Evolutionary conservation across 1,284 basidiomycete species (phyloP).

Genomic region (Leccinum pallidistipes): DNA sequence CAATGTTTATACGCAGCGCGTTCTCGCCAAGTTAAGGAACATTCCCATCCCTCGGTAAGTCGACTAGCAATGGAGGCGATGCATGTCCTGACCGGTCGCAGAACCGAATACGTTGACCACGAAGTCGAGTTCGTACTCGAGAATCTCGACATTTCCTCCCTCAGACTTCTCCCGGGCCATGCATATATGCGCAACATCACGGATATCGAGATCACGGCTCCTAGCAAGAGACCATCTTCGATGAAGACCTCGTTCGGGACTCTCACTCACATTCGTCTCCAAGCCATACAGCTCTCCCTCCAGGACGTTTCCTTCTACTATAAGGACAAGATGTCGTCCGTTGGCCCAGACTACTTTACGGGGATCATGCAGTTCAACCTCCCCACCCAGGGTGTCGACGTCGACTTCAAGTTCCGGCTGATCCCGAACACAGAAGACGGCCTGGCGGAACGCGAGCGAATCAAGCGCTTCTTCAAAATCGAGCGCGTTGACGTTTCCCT

Average conservation of each 20-base stretch:
- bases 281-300: slow-evolving; percentile 60
- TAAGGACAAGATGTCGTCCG: slow-evolving; percentile 52
- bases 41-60: slow-evolving; percentile 65
- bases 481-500: slow-evolving; percentile 54
- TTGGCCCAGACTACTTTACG: slow-evolving; percentile 56
- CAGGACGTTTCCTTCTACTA: slow-evolving; percentile 71
- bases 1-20: slow-evolving; percentile 59
- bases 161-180: slow-evolving; percentile 65
- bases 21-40: slow-evolving; percentile 48
- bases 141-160: slow-evolving; percentile 63
- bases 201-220: slow-evolving; percentile 63
- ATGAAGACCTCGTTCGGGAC: slow-evolving; percentile 55
- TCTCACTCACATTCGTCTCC: slow-evolving; percentile 60
- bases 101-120: slow-evolving; percentile 64
- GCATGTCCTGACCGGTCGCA: slow-evolving; percentile 27
- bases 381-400: slow-evolving; percentile 62
- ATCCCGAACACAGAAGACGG: slow-evolving; percentile 51
- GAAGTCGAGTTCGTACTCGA: slow-evolving; percentile 72
- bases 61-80: background rate
- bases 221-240: slow-evolving; percentile 33
- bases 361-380: slow-evolving; percentile 61
- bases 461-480: slow-evolving; percentile 53
- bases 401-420: slow-evolving; percentile 62
- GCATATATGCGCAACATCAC: slow-evolving; percentile 72
- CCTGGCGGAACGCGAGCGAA: slow-evolving; percentile 41